phyloP scores from a whole-genome alignment of 495 filamentous ascomycete genomes.

The Alectoria sarmentosa region DNA sequence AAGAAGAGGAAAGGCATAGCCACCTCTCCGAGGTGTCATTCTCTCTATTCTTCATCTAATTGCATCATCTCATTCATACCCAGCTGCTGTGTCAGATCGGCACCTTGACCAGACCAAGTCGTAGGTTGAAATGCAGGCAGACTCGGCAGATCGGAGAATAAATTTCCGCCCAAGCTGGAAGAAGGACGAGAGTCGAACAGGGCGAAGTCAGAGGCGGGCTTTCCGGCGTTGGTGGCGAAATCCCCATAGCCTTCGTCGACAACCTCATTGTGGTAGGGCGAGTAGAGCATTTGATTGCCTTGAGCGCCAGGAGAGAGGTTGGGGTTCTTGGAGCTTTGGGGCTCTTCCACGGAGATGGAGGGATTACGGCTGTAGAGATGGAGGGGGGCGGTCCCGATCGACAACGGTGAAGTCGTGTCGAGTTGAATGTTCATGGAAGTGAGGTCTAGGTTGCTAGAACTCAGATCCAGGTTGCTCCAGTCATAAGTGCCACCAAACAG shows the following conservation, averaged over 20 bases:
- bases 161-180: constrained; percentile 22
- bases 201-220: constrained; percentile 40
- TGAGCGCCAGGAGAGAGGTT: constrained; percentile 58
- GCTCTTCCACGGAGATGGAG: constrained; percentile 26
- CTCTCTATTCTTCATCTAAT: constrained; percentile 21
- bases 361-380: constrained; percentile 30
- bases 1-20: neutral
- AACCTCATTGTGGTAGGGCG: constrained; percentile 42
- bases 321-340: constrained; percentile 27
- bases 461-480: constrained; percentile 34
- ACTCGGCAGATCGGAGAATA: constrained; percentile 19
- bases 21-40: neutral
- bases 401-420: constrained; percentile 24
- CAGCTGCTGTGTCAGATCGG: constrained; percentile 22
- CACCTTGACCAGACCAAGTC: constrained; percentile 23
- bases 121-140: constrained; percentile 22
- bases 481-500: constrained; percentile 29
- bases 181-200: constrained; percentile 33
- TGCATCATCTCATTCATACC: constrained; percentile 25
- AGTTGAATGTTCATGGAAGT: constrained; percentile 34
- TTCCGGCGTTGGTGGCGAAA: constrained; percentile 27
- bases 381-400: constrained; percentile 30
- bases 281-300: constrained; percentile 57
- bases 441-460: constrained; percentile 28
- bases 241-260: constrained; percentile 41